Evolutionary conservation across 2,329 filamentous ascomycete genomes (phyloP).

Genomic region (Sphaerulina vaccinii): DNA sequence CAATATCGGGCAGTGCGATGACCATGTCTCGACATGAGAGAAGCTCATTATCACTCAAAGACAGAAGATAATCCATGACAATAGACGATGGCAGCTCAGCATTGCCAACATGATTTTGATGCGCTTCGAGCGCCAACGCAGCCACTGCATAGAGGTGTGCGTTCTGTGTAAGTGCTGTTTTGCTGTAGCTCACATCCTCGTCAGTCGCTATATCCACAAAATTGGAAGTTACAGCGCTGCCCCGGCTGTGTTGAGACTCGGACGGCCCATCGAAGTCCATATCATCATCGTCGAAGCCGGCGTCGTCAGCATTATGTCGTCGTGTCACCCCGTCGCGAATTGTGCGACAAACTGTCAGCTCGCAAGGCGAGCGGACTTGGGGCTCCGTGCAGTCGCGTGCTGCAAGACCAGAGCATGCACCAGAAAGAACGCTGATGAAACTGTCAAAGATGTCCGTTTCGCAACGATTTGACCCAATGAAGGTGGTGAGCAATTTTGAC

Average conservation of each 20-base stretch:
- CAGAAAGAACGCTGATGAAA: slow-evolving; percentile 40
- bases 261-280: slow-evolving; percentile 69
- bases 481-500: slow-evolving; percentile 35
- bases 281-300: slow-evolving; percentile 52
- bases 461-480: slow-evolving; percentile 40
- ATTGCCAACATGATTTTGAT: neutral
- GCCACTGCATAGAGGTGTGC: slow-evolving; percentile 28
- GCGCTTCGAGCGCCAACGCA: slow-evolving; percentile 7
- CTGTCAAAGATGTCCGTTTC: slow-evolving; percentile 47
- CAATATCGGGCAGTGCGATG: slow-evolving; percentile 24
- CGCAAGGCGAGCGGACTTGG: slow-evolving; percentile 15
- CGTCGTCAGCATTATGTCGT: slow-evolving; percentile 9
- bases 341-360: slow-evolving; percentile 22
- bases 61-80: slow-evolving; percentile 29
- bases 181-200: slow-evolving; percentile 27
- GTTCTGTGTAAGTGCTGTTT: slow-evolving; percentile 22
- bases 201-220: slow-evolving; percentile 49
- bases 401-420: slow-evolving; percentile 22
- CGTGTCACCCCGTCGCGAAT: slow-evolving; percentile 17
- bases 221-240: slow-evolving; percentile 40
- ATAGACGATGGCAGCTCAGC: slow-evolving; percentile 11
- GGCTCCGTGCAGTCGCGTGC: neutral
- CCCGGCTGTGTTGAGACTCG: slow-evolving; percentile 57
- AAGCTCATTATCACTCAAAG: slow-evolving; percentile 24
- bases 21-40: slow-evolving; percentile 30